Conservation (phyloP, 73 alveolate species). For the Paramecium biaurelia region DNA sequence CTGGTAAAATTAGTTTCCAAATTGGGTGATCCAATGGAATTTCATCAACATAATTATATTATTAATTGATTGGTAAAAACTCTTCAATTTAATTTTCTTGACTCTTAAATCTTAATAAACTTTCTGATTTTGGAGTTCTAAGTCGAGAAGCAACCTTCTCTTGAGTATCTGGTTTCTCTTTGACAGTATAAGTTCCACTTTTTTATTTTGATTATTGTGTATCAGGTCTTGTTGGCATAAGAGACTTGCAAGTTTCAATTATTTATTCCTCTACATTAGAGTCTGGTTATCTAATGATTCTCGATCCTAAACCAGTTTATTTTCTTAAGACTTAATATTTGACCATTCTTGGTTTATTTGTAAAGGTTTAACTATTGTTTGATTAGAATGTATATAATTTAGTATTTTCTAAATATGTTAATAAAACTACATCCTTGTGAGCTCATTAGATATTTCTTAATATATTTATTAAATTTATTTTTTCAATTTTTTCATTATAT, state of each 20-base stretch:
- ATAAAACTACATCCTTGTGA: neutral
- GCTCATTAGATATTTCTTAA: neutral
- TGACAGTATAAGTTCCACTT: neutral
- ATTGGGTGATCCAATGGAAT: conserved; percentile 49
- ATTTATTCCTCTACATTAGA: neutral
- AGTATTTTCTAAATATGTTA: neutral
- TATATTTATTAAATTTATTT: neutral
- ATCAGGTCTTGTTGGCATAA: neutral
- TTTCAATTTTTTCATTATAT: neutral
- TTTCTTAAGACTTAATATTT: neutral
- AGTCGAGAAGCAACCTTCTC: neutral
- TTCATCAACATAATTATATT: conserved; percentile 26
- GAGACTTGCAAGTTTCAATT: conserved; percentile 18
- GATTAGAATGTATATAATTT: neutral
- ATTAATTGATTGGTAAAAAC: neutral
- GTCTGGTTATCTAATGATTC: conserved; percentile 3
- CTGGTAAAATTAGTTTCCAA: conserved; percentile 40
- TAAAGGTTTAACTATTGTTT: neutral
- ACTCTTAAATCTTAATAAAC: neutral
- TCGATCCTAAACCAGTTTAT: conserved; percentile 16
- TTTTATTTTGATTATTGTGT: conserved; percentile 20
- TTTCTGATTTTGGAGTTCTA: conserved; percentile 36
- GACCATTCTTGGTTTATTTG: conserved; percentile 25
- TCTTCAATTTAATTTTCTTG: neutral
- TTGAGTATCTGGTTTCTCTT: neutral